phyloP scores from a whole-genome alignment of 805 yeast genomes.

The Deakozyma indianensis region DNA sequence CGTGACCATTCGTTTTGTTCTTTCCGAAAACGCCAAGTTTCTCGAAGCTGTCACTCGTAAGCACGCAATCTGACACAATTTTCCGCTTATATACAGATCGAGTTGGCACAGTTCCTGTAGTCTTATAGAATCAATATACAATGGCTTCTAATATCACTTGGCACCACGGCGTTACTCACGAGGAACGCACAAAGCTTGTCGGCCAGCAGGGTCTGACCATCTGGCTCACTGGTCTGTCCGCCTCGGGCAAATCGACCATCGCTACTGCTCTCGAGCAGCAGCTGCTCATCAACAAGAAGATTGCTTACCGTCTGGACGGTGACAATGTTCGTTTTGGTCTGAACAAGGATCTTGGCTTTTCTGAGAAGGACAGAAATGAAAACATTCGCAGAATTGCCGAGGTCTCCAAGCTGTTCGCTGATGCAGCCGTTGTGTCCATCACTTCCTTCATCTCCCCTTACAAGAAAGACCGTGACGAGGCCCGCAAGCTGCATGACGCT shows the following conservation, averaged over 20 bases:
- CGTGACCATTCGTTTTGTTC: too few species aligned
- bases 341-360: slow-evolving; percentile 88
- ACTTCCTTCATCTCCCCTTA: slow-evolving; percentile 93
- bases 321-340: slow-evolving; percentile 91
- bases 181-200: slow-evolving; percentile 57
- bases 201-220: slow-evolving; percentile 80
- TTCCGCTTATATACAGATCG: not conserved
- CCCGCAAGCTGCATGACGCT: slow-evolving; percentile 70
- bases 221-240: slow-evolving; percentile 93
- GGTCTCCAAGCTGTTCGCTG: slow-evolving; percentile 88
- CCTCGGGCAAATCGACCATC: slow-evolving; percentile 88
- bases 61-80: not conserved
- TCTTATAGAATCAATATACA: slow-evolving; percentile 7
- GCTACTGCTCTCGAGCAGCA: slow-evolving; percentile 89
- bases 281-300: slow-evolving; percentile 51
- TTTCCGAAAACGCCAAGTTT: too few species aligned
- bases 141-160: slow-evolving; percentile 97
- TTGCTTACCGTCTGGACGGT: slow-evolving; percentile 79
- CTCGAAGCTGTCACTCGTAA: slow-evolving; percentile 1
- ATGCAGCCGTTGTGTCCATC: slow-evolving; percentile 73
- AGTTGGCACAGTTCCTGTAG: not conserved
- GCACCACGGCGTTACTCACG: slow-evolving; percentile 81
- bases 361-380: slow-evolving; percentile 84
- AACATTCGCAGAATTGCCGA: slow-evolving; percentile 91
- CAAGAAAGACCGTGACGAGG: slow-evolving; percentile 66